Evolutionary conservation across 805 yeast genomes (phyloP), one percentile per base, ranked within the genome.

Genomic region (Nematodospora valgi): DNA sequence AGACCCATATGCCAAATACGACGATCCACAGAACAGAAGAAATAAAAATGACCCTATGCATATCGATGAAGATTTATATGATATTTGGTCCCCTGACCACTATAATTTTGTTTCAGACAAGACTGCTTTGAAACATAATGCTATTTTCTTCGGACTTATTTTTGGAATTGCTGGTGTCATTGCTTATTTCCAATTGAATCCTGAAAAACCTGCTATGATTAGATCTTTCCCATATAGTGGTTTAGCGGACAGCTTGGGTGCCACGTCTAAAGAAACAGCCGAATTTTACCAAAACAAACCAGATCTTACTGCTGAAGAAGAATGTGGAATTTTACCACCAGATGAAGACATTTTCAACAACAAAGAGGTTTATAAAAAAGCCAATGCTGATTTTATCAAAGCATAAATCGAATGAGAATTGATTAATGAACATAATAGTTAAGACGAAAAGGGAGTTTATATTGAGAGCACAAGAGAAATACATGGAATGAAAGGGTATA

Each of bases 41-140:
- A 85, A 86, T 67, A 68, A 75, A 45, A 74, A 76, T 45, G 88
- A 86, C 43, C 85, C 87, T 19, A 58, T 85, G 45, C 80, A 79
- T 55, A 76, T 79, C 37, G 76, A 80, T 49, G 83, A 80, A 46
- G 95, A 86, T 52, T 64, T 76, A 58, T 69, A 80, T 52, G 89
- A 86, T 58, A 72, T 84, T 70, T 86, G 95, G 95, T 76, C 95
- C 6, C 93, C 95, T 9, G 94, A 86, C 52, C 73, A 79, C 52
- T 77, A 69, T 56, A 78, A 79, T 47, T 57, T 67, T 24, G 82
- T 78, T 22, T 63, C 74, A 25, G 82, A 83, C 58, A 53, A 59
- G 30, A 71, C 75, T 21, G 94, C 95, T 1, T 57, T 78, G 35
- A 70, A 60, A 47, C 76, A 76, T 56, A 73, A 79, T 44, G 62